These are phyloP conservation scores for Phialemonium atrogriseum DNA, from an alignment of 2,329 filamentous ascomycete species.

Conservation along the genomic window DNA sequence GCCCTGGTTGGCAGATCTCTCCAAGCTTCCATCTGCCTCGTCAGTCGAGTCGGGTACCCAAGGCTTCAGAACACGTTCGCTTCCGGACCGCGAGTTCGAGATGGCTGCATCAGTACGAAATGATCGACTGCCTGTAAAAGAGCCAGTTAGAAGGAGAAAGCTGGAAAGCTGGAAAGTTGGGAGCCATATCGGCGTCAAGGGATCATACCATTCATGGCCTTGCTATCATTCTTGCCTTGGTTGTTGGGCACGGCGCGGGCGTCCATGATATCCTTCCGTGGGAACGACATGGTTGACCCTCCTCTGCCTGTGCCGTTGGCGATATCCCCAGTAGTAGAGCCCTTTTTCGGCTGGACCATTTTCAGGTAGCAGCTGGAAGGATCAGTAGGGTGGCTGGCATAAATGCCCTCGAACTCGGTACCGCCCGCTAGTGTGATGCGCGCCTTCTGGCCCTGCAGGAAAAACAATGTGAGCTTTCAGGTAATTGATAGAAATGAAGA, in stretches of 20 bases:
- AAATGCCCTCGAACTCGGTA: constrained; percentile 22
- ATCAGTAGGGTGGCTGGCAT: constrained; percentile 16
- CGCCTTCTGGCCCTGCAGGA: constrained; percentile 20
- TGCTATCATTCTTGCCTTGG: constrained; percentile 24
- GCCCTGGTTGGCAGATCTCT: constrained; percentile 40
- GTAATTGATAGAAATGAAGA: constrained; percentile 6
- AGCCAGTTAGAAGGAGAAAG: constrained; percentile 6
- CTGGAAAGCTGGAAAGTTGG: not conserved
- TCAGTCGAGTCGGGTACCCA: constrained; percentile 67
- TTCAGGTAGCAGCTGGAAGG: constrained; percentile 18
- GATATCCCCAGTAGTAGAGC: constrained; percentile 17
- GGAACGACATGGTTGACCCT: constrained; percentile 24
- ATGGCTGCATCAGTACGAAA: constrained; percentile 90
- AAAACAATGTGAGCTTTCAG: constrained; percentile 5
- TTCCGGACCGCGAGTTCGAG: constrained; percentile 60
- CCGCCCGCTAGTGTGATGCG: constrained; percentile 18
- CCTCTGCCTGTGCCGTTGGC: constrained; percentile 20
- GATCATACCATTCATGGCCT: constrained; percentile 29
- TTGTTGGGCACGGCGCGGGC: constrained; percentile 17
- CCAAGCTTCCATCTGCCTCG: constrained; percentile 62
- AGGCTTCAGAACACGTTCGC: constrained; percentile 68
- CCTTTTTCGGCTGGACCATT: constrained; percentile 26
- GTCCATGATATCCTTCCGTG: constrained; percentile 22
- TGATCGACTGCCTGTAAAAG: constrained; percentile 48
- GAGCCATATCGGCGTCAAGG: not conserved